These are phyloP conservation scores for Zymoseptoria ardabiliae DNA, from an alignment of 2,329 filamentous ascomycete genomes.

Conservation along the genomic window DNA sequence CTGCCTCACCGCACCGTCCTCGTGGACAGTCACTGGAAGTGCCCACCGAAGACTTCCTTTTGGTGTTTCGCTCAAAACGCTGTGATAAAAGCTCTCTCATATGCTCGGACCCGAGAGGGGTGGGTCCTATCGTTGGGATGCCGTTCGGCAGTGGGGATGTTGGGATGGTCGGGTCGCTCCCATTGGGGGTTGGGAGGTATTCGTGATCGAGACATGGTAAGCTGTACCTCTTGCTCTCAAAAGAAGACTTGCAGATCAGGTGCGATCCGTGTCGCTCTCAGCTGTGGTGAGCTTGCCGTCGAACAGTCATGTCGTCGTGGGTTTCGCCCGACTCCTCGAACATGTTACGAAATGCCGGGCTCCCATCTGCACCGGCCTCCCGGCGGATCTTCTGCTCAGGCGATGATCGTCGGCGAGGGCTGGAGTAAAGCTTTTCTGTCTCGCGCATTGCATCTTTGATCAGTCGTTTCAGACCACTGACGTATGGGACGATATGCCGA, in stretches of 20 bases:
- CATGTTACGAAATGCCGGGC: conserved; percentile 31
- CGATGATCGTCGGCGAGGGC: conserved; percentile 28
- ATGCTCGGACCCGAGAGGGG: conserved; percentile 7
- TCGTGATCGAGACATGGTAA: conserved; percentile 6
- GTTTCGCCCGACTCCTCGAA: conserved; percentile 22
- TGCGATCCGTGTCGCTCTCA: not conserved
- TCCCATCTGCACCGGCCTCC: conserved; percentile 13
- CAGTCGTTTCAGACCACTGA: conserved; percentile 40
- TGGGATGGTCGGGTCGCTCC: not conserved
- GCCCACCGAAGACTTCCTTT: conserved; percentile 8
- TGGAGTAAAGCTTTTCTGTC: conserved; percentile 42
- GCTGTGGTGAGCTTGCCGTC: conserved; percentile 16
- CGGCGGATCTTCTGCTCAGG: conserved; percentile 1
- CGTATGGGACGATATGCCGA: conserved; percentile 52
- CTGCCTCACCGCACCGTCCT: conserved; percentile 2
- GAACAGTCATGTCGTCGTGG: conserved; percentile 14
- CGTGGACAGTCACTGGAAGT: conserved; percentile 7
- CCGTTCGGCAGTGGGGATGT: not conserved
- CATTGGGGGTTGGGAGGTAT: not conserved
- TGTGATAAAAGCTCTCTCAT: conserved; percentile 10
- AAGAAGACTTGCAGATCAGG: conserved; percentile 10
- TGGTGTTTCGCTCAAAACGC: conserved; percentile 8
- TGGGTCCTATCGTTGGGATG: not conserved
- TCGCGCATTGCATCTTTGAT: conserved; percentile 43
- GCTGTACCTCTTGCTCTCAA: conserved; percentile 14